Percentiles rank a stretch among this genome's conserved stretches.
Evolutionary conservation across 805 yeast species (phyloP).

Genomic region (Cyberlindnera japonica): DNA sequence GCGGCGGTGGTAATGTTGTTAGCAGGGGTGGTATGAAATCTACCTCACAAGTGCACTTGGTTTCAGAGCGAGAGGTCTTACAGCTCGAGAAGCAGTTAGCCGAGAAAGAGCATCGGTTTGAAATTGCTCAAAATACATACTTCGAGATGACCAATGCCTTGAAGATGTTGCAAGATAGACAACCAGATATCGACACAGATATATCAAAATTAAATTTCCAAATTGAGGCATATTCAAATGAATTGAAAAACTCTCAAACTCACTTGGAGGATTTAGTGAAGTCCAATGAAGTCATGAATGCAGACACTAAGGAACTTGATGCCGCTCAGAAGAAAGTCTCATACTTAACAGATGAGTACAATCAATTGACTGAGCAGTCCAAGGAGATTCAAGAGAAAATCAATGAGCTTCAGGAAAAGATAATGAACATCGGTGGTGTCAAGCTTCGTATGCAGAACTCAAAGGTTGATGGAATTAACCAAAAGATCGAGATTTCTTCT

Average conservation of each 20-base stretch:
- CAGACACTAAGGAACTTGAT: conserved; percentile 37
- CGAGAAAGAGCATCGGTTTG: conserved; percentile 51
- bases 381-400: conserved; percentile 54
- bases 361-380: conserved; percentile 49
- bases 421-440: conserved; percentile 91
- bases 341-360: conserved; percentile 38
- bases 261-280: conserved; percentile 38
- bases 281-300: conserved; percentile 19
- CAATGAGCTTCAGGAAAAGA: conserved; percentile 61
- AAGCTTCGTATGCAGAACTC: conserved; percentile 74
- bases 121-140: conserved; percentile 45
- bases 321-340: conserved; percentile 32
- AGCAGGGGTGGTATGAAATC: conserved; percentile 74
- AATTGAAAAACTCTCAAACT: conserved; percentile 43
- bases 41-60: conserved; percentile 35
- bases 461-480: conserved; percentile 71
- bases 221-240: conserved; percentile 54
- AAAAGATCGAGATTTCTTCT: conserved; percentile 56
- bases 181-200: conserved; percentile 64
- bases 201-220: conserved; percentile 61
- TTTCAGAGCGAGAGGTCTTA: conserved; percentile 54
- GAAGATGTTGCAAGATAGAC: conserved; percentile 53
- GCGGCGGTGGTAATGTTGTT: conserved; percentile 86
- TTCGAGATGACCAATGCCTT: conserved; percentile 59
- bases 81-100: conserved; percentile 49